A percentile compares a stretch with the other conserved stretches of the same genome.
Evolutionary conservation across 495 filamentous ascomycete genomes (phyloP).

Genomic region (Penicillium diatomitis): DNA sequence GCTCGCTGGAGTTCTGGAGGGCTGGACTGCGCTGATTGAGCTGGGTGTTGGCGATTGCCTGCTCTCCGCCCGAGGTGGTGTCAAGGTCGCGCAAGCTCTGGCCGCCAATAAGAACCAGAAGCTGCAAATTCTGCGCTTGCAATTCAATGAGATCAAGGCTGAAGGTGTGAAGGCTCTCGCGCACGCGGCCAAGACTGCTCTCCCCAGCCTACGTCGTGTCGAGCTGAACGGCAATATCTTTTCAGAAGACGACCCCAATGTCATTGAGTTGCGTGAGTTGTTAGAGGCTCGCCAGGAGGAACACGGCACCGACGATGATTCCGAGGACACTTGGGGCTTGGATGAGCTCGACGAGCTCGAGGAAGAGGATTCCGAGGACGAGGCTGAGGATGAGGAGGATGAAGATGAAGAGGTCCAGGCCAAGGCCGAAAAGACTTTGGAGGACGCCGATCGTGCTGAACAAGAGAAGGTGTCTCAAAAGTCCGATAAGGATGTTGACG

Average conservation of each 20-base stretch:
- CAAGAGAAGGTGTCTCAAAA: conserved; percentile 61
- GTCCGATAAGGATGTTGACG: conserved; percentile 73
- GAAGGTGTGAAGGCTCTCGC: conserved; percentile 61
- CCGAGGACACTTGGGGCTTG: conserved; percentile 65
- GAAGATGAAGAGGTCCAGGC: conserved; percentile 47
- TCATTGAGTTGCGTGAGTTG: conserved; percentile 40
- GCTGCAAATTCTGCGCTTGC: conserved; percentile 70
- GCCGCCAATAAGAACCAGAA: conserved; percentile 64
- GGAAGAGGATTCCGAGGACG: conserved; percentile 52
- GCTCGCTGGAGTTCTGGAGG: conserved; percentile 59
- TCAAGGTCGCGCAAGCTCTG: conserved; percentile 63
- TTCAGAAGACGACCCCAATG: conserved; percentile 65
- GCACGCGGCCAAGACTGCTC: conserved; percentile 47
- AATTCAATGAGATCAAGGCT: conserved; percentile 89
- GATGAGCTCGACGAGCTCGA: conserved; percentile 80
- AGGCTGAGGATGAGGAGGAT: conserved; percentile 63
- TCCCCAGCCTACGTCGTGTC: conserved; percentile 69
- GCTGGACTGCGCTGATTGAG: conserved; percentile 70
- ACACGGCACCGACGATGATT: conserved; percentile 37
- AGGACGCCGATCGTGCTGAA: conserved; percentile 65
- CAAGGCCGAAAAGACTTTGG: conserved; percentile 45
- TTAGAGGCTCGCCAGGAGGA: conserved; percentile 51
- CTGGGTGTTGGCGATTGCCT: conserved; percentile 86
- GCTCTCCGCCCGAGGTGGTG: conserved; percentile 67
- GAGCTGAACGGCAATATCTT: conserved; percentile 98